Evolutionary conservation across 1,284 basidiomycete species (phyloP), one percentile per base, ranked within the genome.

Genomic region (Tilletia walkeri): DNA sequence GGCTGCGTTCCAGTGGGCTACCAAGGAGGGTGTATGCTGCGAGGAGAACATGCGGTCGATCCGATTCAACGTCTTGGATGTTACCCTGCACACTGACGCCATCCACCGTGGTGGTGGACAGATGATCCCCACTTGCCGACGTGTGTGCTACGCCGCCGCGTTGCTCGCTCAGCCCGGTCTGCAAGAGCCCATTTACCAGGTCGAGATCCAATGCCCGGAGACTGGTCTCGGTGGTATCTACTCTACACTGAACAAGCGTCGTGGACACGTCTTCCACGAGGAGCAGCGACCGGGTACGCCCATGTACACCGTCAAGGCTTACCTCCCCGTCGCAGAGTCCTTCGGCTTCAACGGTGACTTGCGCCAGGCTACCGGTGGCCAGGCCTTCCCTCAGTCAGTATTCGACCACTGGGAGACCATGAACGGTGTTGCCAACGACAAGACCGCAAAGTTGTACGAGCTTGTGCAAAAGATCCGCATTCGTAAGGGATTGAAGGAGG

Each of bases 31-130:
- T 89, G 94, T 94, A 78, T 90, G 91, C 84, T 90, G 90, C 74
- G 96, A 99, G 85, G 96, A 99, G 89, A 93, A 92, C 86, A 95
- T 99, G 93, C 94, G 96, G 88, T 95, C 95, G 87, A 89, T 95
- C 82, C 93, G 96, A 80, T 88, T 94, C 88, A 98, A 98, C 88
- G 88, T 98, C 76, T 87, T 97, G 80, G 95, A 97, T 89, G 95
- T 97, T 74, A 95, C 93, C 75, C 89, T 99, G 72, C 95, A 98
- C 86, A 89, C 95, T 84, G 96, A 99, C 88, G 95, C 96, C 78
- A 99, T 99, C 84, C 96, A 99, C 87, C 93, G 96, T 88, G 96
- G 96, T 86, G 95, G 95, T 88, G 95, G 95, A 85, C 95, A 99
- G 86, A 89, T 97, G 84, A 96, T 97, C 86, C 95, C 95, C 71